Evolutionary conservation across 495 filamentous ascomycete species (phyloP).

Genomic region (Cairneyella variabilis): DNA sequence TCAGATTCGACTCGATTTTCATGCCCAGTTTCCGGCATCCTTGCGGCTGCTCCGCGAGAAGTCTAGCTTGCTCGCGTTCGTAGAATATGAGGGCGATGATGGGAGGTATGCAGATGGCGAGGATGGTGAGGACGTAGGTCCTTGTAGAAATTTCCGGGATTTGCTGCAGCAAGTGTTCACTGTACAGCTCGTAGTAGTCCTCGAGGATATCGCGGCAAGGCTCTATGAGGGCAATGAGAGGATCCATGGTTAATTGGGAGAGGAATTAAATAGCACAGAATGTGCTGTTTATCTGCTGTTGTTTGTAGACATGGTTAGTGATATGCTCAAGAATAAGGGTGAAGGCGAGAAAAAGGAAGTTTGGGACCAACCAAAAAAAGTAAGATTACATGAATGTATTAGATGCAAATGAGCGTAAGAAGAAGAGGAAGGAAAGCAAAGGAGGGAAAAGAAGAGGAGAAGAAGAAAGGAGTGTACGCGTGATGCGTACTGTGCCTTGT

Average conservation of each 20-base stretch:
- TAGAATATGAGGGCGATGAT: slow-evolving; percentile 28
- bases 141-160: slow-evolving; percentile 34
- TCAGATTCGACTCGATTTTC: slow-evolving; percentile 33
- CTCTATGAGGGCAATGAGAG: slow-evolving; percentile 19
- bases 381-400: slow-evolving; percentile 27
- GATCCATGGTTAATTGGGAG: slow-evolving; percentile 3
- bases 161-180: slow-evolving; percentile 14
- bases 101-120: slow-evolving; percentile 43
- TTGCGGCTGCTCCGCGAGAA: slow-evolving; percentile 35
- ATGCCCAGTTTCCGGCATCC: slow-evolving; percentile 46
- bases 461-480: not conserved
- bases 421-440: slow-evolving; percentile 3
- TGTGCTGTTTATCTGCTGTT: slow-evolving; percentile 23
- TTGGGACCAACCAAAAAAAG: slow-evolving; percentile 19
- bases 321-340: not conserved
- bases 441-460: not conserved
- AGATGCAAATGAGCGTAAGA: slow-evolving; percentile 14
- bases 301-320: slow-evolving; percentile 3
- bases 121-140: slow-evolving; percentile 44
- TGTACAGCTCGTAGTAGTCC: slow-evolving; percentile 22
- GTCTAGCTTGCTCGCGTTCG: slow-evolving; percentile 23
- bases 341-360: not conserved
- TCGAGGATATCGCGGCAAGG: slow-evolving; percentile 20
- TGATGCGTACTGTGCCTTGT: no score
- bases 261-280: slow-evolving; percentile 15